Evolutionary conservation across 2,329 filamentous ascomycete genomes (phyloP).

Genomic region (Cercospora janseana): DNA sequence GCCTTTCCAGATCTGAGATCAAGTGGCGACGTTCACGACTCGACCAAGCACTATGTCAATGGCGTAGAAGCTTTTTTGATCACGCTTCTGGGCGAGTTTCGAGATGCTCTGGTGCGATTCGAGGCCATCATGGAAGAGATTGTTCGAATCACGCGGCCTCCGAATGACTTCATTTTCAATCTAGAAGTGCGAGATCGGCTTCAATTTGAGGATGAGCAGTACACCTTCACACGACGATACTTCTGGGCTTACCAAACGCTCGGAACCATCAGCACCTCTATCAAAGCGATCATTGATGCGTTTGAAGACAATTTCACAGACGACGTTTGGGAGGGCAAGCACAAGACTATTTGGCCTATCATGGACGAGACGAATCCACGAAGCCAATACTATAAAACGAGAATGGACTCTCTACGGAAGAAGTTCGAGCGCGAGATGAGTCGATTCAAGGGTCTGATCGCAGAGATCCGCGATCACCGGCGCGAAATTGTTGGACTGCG

Average conservation of each 20-base stretch:
- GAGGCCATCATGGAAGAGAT: constrained; percentile 57
- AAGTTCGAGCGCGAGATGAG: constrained; percentile 55
- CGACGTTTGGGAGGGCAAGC: constrained; percentile 58
- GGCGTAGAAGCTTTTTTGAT: constrained; percentile 62
- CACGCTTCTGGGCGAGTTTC: constrained; percentile 58
- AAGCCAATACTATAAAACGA: constrained; percentile 50
- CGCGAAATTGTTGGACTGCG: constrained; percentile 57
- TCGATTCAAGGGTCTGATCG: constrained; percentile 49
- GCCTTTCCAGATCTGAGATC: constrained; percentile 60
- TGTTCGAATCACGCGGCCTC: constrained; percentile 59
- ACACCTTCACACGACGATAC: constrained; percentile 61
- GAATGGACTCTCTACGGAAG: constrained; percentile 48
- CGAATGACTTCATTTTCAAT: constrained; percentile 60
- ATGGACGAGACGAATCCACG: constrained; percentile 47
- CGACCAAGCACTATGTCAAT: constrained; percentile 57
- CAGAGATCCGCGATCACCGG: constrained; percentile 54
- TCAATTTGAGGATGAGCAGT: constrained; percentile 60
- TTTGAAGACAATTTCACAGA: constrained; percentile 59
- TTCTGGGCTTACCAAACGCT: constrained; percentile 64
- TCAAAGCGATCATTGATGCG: constrained; percentile 57
- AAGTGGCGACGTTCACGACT: constrained; percentile 56
- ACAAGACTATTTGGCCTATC: constrained; percentile 57
- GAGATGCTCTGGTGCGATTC: constrained; percentile 60
- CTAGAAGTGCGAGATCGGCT: constrained; percentile 55
- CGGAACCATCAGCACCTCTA: constrained; percentile 59